Conservation (phyloP, 495 filamentous ascomycete genomes). For the Astrothelium subdiscretum region DNA sequence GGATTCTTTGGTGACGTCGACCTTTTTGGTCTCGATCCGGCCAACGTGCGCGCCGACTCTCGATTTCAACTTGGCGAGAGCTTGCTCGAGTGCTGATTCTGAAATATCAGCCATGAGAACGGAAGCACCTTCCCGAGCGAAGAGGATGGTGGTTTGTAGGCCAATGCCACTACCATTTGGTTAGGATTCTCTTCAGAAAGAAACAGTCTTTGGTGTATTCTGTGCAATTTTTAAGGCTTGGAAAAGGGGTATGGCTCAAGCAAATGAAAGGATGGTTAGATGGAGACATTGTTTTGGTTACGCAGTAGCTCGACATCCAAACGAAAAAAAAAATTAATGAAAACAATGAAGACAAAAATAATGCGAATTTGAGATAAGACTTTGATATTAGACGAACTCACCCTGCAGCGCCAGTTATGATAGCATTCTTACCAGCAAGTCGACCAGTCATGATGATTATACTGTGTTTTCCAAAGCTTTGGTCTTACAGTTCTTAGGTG, state of each 20-base stretch:
- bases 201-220: not conserved
- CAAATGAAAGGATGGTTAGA: not conserved
- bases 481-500: too few relatives aligned
- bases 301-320: too few relatives aligned
- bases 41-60: slow-evolving; percentile 48
- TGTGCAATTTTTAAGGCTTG: not conserved
- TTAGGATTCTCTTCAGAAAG: slow-evolving; percentile 6
- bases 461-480: too few relatives aligned
- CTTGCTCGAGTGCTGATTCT: slow-evolving; percentile 55
- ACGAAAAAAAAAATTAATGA: too few relatives aligned
- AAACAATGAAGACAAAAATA: too few relatives aligned
- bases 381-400: slow-evolving; percentile 34
- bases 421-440: slow-evolving; percentile 81
- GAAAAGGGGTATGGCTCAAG: not conserved
- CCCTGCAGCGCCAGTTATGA: slow-evolving; percentile 89
- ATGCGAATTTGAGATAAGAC: too few relatives aligned
- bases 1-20: slow-evolving; percentile 60
- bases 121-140: slow-evolving; percentile 78
- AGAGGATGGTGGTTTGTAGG: slow-evolving; percentile 86
- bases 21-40: slow-evolving; percentile 49
- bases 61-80: slow-evolving; percentile 55
- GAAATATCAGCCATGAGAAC: slow-evolving; percentile 84
- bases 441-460: slow-evolving; percentile 33
- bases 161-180: slow-evolving; percentile 65
- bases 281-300: too few relatives aligned